Evolutionary conservation across 768 basidiomycete genomes (phyloP).

Genomic region (Phylloporus arenicola): DNA sequence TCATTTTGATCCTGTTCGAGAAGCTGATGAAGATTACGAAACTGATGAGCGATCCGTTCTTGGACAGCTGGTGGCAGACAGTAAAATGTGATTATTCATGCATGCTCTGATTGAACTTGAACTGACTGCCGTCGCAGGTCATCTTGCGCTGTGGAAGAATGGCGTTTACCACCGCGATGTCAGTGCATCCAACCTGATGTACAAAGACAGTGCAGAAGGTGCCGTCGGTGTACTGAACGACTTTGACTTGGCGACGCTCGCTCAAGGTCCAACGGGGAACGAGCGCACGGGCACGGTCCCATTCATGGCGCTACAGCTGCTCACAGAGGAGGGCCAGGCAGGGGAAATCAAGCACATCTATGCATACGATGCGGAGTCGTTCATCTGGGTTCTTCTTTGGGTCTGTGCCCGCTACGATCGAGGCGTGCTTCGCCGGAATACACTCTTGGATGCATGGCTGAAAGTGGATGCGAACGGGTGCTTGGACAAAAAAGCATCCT

Average conservation of each 20-base stretch:
- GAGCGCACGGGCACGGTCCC: constrained; percentile 26
- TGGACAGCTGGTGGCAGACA: too few relatives aligned
- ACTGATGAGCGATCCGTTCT: too few relatives aligned
- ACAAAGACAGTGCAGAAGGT: background rate
- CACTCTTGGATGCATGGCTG: background rate
- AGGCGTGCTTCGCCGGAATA: too few relatives aligned
- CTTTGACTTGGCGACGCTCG: constrained; percentile 23
- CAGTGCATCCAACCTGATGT: constrained; percentile 3
- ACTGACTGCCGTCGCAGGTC: too few relatives aligned
- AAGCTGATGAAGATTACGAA: too few relatives aligned
- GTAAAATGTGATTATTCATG: too few relatives aligned
- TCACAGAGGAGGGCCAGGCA: background rate
- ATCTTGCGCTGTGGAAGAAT: too few relatives aligned
- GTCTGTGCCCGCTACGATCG: too few relatives aligned
- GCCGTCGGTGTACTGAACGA: constrained; percentile 17
- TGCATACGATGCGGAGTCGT: too few relatives aligned
- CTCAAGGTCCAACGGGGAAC: background rate
- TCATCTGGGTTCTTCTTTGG: too few relatives aligned
- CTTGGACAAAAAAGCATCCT: background rate
- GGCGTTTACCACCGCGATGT: too few relatives aligned
- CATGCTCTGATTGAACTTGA: too few relatives aligned
- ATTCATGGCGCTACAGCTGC: constrained; percentile 32
- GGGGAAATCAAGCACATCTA: background rate
- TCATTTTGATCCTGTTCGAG: constrained; percentile 3
- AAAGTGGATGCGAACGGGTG: background rate